Conservation (phyloP, 2,329 filamentous ascomycete species). For the Delphinella strobiligena region DNA sequence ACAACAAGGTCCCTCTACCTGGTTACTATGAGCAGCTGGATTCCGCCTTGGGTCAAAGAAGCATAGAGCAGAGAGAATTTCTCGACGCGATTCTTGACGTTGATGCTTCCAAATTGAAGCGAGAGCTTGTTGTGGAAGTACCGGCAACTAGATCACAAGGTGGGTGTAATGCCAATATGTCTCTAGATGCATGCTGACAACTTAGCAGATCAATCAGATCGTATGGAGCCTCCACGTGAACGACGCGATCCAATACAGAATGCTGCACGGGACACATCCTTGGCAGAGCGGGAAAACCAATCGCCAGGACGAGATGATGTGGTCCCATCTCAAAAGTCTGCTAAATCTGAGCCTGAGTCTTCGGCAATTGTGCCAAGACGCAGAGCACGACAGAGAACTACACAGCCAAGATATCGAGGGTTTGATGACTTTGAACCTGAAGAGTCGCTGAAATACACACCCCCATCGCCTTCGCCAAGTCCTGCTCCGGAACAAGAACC, state of each 20-base stretch:
- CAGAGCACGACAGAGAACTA: constrained; percentile 22
- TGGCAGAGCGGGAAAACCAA: neutral
- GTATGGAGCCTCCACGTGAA: neutral
- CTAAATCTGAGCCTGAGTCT: neutral
- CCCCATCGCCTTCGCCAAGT: constrained; percentile 8
- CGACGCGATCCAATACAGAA: neutral
- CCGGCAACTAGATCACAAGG: no score
- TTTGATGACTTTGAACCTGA: constrained; percentile 26
- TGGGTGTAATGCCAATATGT: no score
- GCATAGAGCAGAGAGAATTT: constrained; percentile 83
- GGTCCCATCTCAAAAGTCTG: constrained; percentile 13
- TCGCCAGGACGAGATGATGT: neutral
- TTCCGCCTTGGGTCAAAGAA: constrained; percentile 61
- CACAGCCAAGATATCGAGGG: constrained; percentile 46
- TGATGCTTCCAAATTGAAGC: constrained; percentile 60
- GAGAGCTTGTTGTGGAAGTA: constrained; percentile 43
- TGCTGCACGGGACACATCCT: neutral
- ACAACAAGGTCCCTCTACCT: constrained; percentile 25
- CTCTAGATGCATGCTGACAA: no score
- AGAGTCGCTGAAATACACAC: constrained; percentile 13
- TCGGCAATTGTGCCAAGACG: neutral
- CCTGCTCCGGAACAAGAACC: constrained; percentile 7
- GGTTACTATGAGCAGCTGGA: constrained; percentile 40
- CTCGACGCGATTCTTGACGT: constrained; percentile 78
- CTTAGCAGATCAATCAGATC: no score